Base-by-base conservation (phyloP, 2,329 filamentous ascomycete species). In the Colletotrichum navitas region DNA sequence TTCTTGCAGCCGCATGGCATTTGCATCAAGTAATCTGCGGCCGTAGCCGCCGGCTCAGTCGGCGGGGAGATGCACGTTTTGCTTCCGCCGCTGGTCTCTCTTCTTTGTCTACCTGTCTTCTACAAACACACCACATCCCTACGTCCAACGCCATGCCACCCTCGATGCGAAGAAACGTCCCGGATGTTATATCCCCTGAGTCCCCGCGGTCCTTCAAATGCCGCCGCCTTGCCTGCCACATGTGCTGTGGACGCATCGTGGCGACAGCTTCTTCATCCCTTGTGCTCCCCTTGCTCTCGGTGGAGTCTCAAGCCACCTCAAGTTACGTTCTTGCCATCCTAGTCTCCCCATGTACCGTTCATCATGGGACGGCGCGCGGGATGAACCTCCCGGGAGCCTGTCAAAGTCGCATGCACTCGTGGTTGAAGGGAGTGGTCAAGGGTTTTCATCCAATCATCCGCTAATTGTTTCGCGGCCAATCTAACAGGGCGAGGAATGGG, bases 261-360 rank as follows among this genome's bases (percentile, higher is more conserved):
- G 65, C 65, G 65, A 47, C 69, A 60, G 65, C 59, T 71, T 66
- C 54, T 71, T 71, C 65, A 71, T 47, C 52, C 68, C 65, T 71
- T 65, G 45, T 64, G 59, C 64, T 64, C 52, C 65, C 69, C 59
- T 45, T 41, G 56, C 68, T 43, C 49, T 47, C 12, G 14, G 59
- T 32, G 29, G 21, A 36, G 51, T 18, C 41, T n/a, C 43, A 45
- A 29, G 65, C 34, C 59, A 45, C 65, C 59, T 60, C 59, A 21
- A 29, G 26, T 39, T 43, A 45, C 43, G 24, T 34, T 63, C 45
- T 56, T 32, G 26, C 60, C 59, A 43, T 60, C 32, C 16, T 16
- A 41, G 41, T 59, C 45, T 39, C 34, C 41, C 39, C 21, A 41
- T 66, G 63, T 47, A 47, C 45, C 39, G 52, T 24, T n/a, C 52